Evolutionary conservation across 2,329 filamentous ascomycete genomes (phyloP), one percentile per base, ranked within the genome.

Genomic region (Penicillium sp.): DNA sequence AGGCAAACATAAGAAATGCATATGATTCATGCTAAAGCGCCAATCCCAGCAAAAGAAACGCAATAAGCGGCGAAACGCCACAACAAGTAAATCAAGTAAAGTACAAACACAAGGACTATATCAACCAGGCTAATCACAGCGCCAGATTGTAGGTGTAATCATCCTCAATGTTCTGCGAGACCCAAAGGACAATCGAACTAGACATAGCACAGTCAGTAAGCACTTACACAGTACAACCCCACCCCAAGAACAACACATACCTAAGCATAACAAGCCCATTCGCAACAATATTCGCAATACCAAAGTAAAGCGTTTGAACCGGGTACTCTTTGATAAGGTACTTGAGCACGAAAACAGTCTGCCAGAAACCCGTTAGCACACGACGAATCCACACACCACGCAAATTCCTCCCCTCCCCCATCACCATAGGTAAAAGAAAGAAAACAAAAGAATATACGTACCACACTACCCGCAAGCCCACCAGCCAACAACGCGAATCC

Each of bases 161-260:
- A 60, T 87, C 83, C 66, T 87, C 84, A 72, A 87, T 85, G 62
- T 86, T 87, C 74, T 87, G 84, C 43, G 81, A 82, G 25, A 87
- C 76, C 83, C 83, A 87, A 29, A 87, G 76, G 31, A 86, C 80
- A 41, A 81, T 75, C 22, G 81, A 81, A 63, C 82, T 85, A 51
- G 10, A 41, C 49, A 54, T 55, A 41, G 48, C 25, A 37, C 29
- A 10, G 19, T 31, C 8, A 40, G 41, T 29, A 27, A 3, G 12
- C 9, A 22, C 27, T 43, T 4, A 8, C 4, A 38, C n/a, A n/a
- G n/a, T n/a, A n/a, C n/a, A 2, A 19, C n/a, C 7, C 4, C 19
- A 30, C 18, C 12, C 6, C 29, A 28, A 19, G 38, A n/a, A 8
- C 13, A 45, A 31, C 22, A 72, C 75, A 63, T 70, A 84, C 81